These are phyloP conservation scores for Pseudonitzschia multistriata DNA, from an alignment of 108 stramenopile species.

Conservation along the genomic window DNA sequence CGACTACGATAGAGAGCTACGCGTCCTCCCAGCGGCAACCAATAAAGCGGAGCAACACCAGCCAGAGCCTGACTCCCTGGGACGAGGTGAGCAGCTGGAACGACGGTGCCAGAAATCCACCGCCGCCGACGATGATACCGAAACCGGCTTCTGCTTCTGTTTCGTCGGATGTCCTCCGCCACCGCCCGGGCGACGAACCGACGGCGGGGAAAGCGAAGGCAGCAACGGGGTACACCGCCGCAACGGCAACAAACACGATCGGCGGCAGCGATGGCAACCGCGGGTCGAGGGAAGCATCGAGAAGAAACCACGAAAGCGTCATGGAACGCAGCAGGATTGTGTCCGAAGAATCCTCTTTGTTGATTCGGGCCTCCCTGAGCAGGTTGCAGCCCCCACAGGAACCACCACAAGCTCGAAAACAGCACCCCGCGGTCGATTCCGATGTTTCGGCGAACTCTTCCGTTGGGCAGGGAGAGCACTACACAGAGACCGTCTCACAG, in stretches of 20 bases:
- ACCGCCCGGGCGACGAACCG: background rate
- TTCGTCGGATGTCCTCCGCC: no score
- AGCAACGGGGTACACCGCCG: background rate
- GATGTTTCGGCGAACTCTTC: background rate
- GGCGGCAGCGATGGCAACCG: background rate
- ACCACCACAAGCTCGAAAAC: background rate
- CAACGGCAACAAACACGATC: background rate
- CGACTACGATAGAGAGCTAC: background rate
- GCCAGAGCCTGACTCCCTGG: background rate
- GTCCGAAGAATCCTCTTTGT: background rate
- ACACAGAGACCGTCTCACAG: constrained; percentile 8
- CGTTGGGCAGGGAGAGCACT: background rate
- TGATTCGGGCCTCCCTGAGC: background rate
- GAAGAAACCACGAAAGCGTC: background rate
- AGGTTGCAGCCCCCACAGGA: background rate
- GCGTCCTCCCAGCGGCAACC: no score
- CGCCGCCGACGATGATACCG: background rate
- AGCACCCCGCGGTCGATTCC: background rate
- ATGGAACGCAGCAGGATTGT: background rate
- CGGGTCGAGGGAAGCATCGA: no score
- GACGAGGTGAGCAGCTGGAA: background rate
- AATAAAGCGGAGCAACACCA: background rate
- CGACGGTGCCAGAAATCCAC: background rate
- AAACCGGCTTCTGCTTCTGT: background rate
- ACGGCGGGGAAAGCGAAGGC: background rate